These are phyloP conservation scores for Houttuynia cordata DNA, from an alignment of 164 flowering plant genomes.

Conservation along the genomic window DNA sequence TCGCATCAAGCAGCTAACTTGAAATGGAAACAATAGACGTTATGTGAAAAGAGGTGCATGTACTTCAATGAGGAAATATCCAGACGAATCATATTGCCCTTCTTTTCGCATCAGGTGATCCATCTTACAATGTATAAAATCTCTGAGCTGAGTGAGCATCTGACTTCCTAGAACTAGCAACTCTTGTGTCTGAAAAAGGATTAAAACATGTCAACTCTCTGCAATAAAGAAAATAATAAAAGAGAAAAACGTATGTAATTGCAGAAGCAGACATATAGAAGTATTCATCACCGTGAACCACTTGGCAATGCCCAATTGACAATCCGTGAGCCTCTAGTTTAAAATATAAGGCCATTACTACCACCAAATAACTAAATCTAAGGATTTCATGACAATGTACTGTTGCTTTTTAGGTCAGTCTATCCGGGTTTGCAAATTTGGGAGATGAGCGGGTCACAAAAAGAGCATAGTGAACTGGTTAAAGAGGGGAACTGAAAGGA, in stretches of 20 bases:
- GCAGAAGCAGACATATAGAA: background rate
- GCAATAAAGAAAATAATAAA: background rate
- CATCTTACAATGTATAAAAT: conserved; percentile 61
- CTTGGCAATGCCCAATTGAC: background rate
- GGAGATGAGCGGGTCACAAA: too few species aligned
- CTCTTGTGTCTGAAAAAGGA: conserved; percentile 53
- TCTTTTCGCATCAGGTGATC: conserved; percentile 73
- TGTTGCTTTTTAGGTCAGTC: too few species aligned
- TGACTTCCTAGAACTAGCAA: conserved; percentile 74
- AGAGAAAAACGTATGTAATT: background rate
- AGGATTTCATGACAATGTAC: too few species aligned
- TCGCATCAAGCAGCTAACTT: background rate
- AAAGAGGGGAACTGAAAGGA: too few species aligned
- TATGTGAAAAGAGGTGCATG: background rate
- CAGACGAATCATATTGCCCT: conserved; percentile 65
- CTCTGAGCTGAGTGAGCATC: conserved; percentile 62
- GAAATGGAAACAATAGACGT: background rate
- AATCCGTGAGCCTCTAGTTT: too few species aligned
- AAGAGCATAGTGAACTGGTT: too few species aligned
- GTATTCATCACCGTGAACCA: background rate
- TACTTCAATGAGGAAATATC: conserved; percentile 90
- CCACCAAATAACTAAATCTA: too few species aligned
- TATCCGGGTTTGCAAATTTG: too few species aligned
- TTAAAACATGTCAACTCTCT: background rate
- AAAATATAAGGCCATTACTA: too few species aligned